Evolutionary conservation across 169 alveolate species (phyloP), one percentile per base, ranked within the genome.

Genomic region (Pseudocohnilembus persalinus): DNA sequence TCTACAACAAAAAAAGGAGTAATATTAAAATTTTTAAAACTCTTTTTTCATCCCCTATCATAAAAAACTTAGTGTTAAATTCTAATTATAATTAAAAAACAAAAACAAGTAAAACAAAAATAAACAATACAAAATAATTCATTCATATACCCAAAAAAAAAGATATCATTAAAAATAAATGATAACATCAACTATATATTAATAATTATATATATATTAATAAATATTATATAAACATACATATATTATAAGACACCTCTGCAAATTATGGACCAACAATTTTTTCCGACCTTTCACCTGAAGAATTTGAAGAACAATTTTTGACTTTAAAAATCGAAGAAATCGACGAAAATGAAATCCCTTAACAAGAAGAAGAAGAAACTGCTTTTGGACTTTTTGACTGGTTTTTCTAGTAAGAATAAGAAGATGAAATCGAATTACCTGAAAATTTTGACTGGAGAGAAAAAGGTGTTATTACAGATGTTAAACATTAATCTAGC

Each of bases 391-490:
- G 77, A 27, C 31, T 31, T 32, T 27, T 20, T 29, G 28, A n/a
- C n/a, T n/a, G 29, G 31, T 29, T 35, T 63, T 26, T 35, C 27
- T 72, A 33, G 30, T 27, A 74, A n/a, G 80, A 68, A 72, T 30
- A 72, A 29, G 79, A 29, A 34, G 84, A 49, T 29, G 31, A 79
- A 35, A 64, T 33, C 25, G 76, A 79, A 34, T n/a, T 79, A 29
- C 84, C 80, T 30, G 79, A 81, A 72, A 63, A 33, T 26, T 73
- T 73, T 29, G 84, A 79, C 31, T 79, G 84, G 84, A 79, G 84
- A 79, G 74, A 79, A 26, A 79, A 64, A 30, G 49, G 49, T 30
- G 72, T 79, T 15, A 29, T 79, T 4, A 79, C 84, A 29, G 76
- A 64, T 0, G 76, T 73, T 49, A 79, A 79, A 79, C 30, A 27